A percentile compares a stretch with the other conserved stretches of the same genome.
Evolutionary conservation across 75 land plant species (phyloP).

Genomic region (Sequoia sempervirens): DNA sequence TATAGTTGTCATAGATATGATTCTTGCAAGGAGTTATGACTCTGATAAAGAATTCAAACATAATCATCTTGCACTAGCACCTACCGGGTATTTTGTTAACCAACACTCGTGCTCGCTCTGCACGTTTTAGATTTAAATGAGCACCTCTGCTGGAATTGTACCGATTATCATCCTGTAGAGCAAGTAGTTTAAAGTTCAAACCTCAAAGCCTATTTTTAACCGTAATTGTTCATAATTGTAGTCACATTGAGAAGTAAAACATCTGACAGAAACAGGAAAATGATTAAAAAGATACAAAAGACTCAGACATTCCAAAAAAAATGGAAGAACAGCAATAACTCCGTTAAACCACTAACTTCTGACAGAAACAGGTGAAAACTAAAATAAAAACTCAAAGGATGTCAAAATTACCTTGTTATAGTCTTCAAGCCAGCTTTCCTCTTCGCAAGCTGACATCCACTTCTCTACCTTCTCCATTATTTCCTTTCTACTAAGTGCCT

Average conservation of each 20-base stretch:
- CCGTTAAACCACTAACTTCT: neutral
- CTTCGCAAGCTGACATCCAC: conserved; percentile 98
- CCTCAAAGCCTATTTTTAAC: neutral
- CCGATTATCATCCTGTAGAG: conserved; percentile 84
- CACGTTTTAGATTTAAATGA: conserved; percentile 95
- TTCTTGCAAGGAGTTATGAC: neutral
- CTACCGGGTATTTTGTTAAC: conserved; percentile 94
- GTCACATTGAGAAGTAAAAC: neutral
- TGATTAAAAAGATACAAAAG: neutral
- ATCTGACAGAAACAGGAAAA: neutral
- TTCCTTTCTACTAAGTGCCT: conserved; percentile 85
- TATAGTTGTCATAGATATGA: neutral
- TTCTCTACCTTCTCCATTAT: conserved; percentile 92
- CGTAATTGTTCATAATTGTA: neutral
- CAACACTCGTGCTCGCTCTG: conserved; percentile 84
- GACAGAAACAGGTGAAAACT: neutral
- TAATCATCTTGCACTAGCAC: neutral
- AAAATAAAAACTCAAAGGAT: neutral
- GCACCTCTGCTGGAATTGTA: conserved; percentile 88
- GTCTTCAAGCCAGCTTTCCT: conserved; percentile 99
- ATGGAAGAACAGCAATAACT: neutral
- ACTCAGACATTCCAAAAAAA: neutral
- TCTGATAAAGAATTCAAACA: neutral
- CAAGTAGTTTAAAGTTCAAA: conserved; percentile 4
- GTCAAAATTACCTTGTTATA: conserved; percentile 70